Evolutionary conservation across 2,329 filamentous ascomycete species (phyloP).

Genomic region (Phyllosticta paracitricarpa): DNA sequence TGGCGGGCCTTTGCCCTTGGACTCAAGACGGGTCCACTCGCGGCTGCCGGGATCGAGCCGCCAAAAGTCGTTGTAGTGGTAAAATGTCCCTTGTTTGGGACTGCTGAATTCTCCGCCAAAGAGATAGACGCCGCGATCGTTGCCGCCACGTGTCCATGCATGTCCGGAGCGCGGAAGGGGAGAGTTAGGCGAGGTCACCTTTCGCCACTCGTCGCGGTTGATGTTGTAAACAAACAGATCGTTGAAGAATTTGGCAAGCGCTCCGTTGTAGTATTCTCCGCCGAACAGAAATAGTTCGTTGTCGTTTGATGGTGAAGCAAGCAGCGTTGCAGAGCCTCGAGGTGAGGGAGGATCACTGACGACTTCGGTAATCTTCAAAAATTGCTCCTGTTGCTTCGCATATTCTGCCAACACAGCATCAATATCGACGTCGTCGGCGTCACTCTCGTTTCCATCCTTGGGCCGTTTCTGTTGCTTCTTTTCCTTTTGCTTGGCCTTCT

Average conservation of each 20-base stretch:
- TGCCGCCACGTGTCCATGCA: conserved; percentile 86
- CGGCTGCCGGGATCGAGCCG: conserved; percentile 69
- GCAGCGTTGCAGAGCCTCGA: conserved; percentile 68
- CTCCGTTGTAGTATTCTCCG: conserved; percentile 92
- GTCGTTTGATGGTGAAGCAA: conserved; percentile 75
- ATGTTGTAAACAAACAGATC: conserved; percentile 62
- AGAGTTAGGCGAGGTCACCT: conserved; percentile 81
- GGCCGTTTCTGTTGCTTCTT: conserved; percentile 68
- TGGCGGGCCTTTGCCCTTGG: conserved; percentile 65
- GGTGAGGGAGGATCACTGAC: conserved; percentile 63
- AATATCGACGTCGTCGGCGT: conserved; percentile 85
- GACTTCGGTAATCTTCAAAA: conserved; percentile 84
- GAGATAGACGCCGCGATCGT: conserved; percentile 75
- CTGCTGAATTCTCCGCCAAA: conserved; percentile 96
- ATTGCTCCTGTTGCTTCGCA: conserved; percentile 81
- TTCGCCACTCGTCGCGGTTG: conserved; percentile 80
- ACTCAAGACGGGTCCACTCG: conserved; percentile 87
- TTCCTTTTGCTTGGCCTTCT: conserved; percentile 64
- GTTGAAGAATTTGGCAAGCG: conserved; percentile 63
- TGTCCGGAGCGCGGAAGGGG: conserved; percentile 86
- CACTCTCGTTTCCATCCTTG: conserved; percentile 66
- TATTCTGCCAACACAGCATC: conserved; percentile 91
- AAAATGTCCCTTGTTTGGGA: conserved; percentile 95
- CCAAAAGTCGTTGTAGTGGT: conserved; percentile 99
- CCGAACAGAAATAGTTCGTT: conserved; percentile 89